Base-by-base conservation (phyloP, 108 stramenopile genomes). In the Cylindrotheca fusiformis region DNA sequence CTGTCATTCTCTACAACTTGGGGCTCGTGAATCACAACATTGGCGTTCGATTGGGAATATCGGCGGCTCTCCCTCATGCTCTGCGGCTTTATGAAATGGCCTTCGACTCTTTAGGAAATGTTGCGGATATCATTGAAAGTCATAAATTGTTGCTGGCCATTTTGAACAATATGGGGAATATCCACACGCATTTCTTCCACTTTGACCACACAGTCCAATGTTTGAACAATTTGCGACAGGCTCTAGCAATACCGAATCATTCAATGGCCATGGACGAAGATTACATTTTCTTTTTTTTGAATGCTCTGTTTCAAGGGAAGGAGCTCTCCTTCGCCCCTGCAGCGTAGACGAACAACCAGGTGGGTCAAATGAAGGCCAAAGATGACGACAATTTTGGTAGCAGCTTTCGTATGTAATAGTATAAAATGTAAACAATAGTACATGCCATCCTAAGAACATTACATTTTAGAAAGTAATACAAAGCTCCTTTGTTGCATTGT, bases 1-100 rank as follows among this genome's bases (percentile, higher is more conserved):
- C 68, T 18, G 50, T 68, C 19, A 14, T 68, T 52, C 58, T 68
- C 5, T 68, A 68, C 58, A 68, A 68, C 53, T 31, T 60, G 28
- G 68, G 58, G 20, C 52, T 68, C 1, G 33, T 51, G 5, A 18
- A 68, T 41, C 68, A 68, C 58, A 68, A 66, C 31, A 28, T 66
- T 6, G 65, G 65, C 3, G 33, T 55, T 45, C 65, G 36, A 47
- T 30, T 24, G 41, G 65, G 65, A 17, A 25, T 66, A 0, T 66
- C 65, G 8, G 14, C 53, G 18, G 33, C 65, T 56, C 47, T 66
- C 4, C 48, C 32, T 44, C 24, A 66, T 8, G 65, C 65, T 18
- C 27, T 66, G 44, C 36, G 23, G 29, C 27, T 66, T 24, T 66
- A 66, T 47, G 65, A 66, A 47, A 12, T 4, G 32, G 53, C 65